Evolutionary conservation across 768 basidiomycete species (phyloP), one percentile per base, ranked within the genome.

Genomic region (Termitomyces sp.): DNA sequence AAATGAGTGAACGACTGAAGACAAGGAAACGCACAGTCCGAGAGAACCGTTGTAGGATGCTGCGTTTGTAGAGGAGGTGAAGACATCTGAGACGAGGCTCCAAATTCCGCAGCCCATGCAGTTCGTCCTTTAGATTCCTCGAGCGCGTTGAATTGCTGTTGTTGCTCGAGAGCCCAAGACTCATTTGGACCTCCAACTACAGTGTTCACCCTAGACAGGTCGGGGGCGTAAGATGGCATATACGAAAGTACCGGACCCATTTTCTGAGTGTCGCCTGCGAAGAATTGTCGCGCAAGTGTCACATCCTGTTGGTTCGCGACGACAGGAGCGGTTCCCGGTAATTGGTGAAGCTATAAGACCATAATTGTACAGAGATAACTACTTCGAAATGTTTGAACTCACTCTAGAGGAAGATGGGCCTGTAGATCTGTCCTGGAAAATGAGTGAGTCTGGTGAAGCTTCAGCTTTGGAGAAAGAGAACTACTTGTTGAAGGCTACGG

Each of bases 401-500:
- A 91, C 91, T 65, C 85, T 78, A 46, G 88, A 83, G 9, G 88
- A 85, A 2, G 91, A 92, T 48, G 91, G 82, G 0, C 89, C 90
- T 17, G 84, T 83, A 57, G 88, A 74, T 67, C 89, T 83, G 73
- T 94, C 91, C 92, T 94, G 65, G 11, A 61, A 42, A 42, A 42
- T 50, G 58, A 17, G 56, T 60, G 37, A 52, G 43, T 34, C 14
- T 32, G 45, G 51, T 14, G 55, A 20, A n/a, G 40, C 31, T 29
- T 49, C 46, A 52, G 36, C 31, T 31, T 25, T 15, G 29, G 31
- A 45, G 5, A 45, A 25, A 50, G 42, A 42, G 42, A 73, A 82
- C 61, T 66, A 92, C 94, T 78, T 92, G 87, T 69, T 96, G 94
- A 34, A 96, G 72, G 72, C 92, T 94, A 59, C 89, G 86, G 75